Evolutionary conservation across 2,329 filamentous ascomycete genomes (phyloP), one percentile per base, ranked within the genome.

Genomic region (Fonsecaea pedrosoi): DNA sequence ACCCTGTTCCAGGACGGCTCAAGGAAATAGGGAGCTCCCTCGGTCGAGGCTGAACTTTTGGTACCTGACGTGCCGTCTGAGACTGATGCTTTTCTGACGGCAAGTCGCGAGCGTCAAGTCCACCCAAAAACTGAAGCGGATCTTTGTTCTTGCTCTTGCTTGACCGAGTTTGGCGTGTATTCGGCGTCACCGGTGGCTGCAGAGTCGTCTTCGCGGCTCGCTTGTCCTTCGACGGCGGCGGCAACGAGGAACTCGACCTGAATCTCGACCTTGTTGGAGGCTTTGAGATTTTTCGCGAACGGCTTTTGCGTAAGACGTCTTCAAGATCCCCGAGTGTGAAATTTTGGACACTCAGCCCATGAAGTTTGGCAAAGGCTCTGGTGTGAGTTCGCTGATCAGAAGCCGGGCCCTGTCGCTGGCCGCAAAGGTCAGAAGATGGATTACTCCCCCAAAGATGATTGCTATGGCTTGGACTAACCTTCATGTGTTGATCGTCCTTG

Each of bases 291-390:
- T 15, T 10, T 38, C 37, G 37, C 37, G 37, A 38, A 6, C 37
- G 37, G 13, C 1, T 13, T 38, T 38, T 38, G 37, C 37, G 10
- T 2, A 8, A 38, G 37, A 25, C 50, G 21, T 21, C 50, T 18
- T 54, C 50, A 4, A 54, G 50, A 4, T 32, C 50, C 18, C 32
- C 50, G 12, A 25, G 21, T 12, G 50, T 54, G 50, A 54, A 32
- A 54, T 54, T 10, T 32, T 54, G 13, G 50, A 54, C 50, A 54
- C 50, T 54, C 50, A 54, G 50, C 50, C 50, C 50, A 54, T 54
- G 50, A 54, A 54, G 50, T 54, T 25, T 54, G 50, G 50, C 50
- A 54, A 54, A 54, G 21, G 50, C 15, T 54, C 50, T 54, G 50
- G 50, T 54, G 50, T 32, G 50, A 54, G 50, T 21, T 25, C 50